Evolutionary conservation across 2,329 filamentous ascomycete species (phyloP).

Genomic region (Zymoseptoria tritici): DNA sequence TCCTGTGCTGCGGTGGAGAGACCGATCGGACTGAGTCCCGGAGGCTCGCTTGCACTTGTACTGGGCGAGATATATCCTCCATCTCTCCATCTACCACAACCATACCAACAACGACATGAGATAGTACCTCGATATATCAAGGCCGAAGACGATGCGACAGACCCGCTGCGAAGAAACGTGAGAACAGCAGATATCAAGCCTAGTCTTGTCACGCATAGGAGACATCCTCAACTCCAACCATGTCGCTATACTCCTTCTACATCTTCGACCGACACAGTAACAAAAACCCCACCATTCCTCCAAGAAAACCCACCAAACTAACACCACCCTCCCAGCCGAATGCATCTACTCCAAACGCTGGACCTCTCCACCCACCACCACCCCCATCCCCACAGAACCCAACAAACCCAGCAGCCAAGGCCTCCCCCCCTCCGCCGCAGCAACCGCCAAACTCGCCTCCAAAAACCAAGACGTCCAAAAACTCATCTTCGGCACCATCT

Average conservation of each 20-base stretch:
- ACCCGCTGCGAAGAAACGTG: too few relatives aligned
- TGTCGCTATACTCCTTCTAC: conserved; percentile 97
- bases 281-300: conserved; percentile 21
- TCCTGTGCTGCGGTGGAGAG: conserved; percentile 2
- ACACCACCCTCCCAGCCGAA: conserved; percentile 57
- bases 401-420: conserved; percentile 9
- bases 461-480: conserved; percentile 73
- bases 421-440: conserved; percentile 3
- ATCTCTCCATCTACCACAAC: not conserved
- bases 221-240: conserved; percentile 32
- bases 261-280: conserved; percentile 98
- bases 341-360: conserved; percentile 94
- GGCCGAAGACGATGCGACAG: not conserved
- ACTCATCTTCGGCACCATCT: conserved; percentile 93
- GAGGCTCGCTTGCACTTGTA: not conserved
- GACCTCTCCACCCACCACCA: conserved; percentile 39
- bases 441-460: conserved; percentile 5
- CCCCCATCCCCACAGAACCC: conserved; percentile 1
- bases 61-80: not conserved
- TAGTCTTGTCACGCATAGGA: too few relatives aligned
- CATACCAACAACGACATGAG: not conserved
- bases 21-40: not conserved
- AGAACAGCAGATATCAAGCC: too few relatives aligned
- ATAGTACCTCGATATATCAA: not conserved
- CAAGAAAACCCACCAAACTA: not conserved